These are phyloP conservation scores for Dictyostelium firmibasis DNA, from an alignment of 78 protist species.

Conservation along the genomic window DNA sequence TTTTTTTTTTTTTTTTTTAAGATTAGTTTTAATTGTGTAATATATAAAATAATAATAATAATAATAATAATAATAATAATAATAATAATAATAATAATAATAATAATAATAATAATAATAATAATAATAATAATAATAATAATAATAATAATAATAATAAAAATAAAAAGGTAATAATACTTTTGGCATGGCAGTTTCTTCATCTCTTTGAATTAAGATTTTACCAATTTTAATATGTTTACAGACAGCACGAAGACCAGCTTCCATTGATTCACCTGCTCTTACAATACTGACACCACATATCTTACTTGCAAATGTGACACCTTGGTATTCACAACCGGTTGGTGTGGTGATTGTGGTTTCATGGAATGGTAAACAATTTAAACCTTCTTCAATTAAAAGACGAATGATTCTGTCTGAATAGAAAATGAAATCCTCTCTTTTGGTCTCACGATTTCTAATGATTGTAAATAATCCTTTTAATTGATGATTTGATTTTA, in stretches of 20 bases:
- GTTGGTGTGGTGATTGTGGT: constrained; percentile 86
- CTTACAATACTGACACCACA: constrained; percentile 91
- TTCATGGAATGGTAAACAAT: constrained; percentile 79
- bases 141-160: too few relatives aligned
- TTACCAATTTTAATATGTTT: constrained; percentile 90
- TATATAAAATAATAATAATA: too few relatives aligned
- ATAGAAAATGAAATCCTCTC: constrained; percentile 85
- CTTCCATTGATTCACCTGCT: constrained; percentile 94
- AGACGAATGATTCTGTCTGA: constrained; percentile 86
- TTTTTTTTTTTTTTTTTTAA: background rate
- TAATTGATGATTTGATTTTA: constrained; percentile 64
- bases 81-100: too few relatives aligned
- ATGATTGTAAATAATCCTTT: constrained; percentile 78
- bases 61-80: too few relatives aligned
- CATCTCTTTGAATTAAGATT: constrained; percentile 92
- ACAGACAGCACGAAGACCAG: constrained; percentile 86
- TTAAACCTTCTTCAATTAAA: constrained; percentile 85
- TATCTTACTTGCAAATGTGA: constrained; percentile 56
- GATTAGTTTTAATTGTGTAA: background rate
- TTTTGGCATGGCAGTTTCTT: constrained; percentile 89
- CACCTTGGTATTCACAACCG: constrained; percentile 65
- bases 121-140: too few relatives aligned
- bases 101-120: too few relatives aligned
- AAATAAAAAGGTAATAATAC: too few relatives aligned
- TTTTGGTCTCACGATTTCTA: constrained; percentile 45